Conservation (phyloP, 2,329 filamentous ascomycete genomes). For the Verticillium alfalfae region DNA sequence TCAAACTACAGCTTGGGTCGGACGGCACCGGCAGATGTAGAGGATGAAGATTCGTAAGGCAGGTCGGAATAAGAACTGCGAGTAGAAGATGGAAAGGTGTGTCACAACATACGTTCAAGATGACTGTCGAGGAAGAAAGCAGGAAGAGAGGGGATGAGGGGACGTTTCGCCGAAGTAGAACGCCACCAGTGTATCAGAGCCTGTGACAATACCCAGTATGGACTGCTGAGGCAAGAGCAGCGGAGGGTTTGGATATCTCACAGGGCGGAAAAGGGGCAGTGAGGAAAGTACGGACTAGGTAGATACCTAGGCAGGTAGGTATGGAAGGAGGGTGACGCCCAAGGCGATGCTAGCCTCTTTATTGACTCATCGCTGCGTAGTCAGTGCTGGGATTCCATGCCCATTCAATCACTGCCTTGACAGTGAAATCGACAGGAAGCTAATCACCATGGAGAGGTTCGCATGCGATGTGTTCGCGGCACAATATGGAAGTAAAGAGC, state of each 20-base stretch:
- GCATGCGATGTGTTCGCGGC: too few species aligned
- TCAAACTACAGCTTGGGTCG: neutral
- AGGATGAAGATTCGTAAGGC: neutral
- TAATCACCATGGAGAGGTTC: too few species aligned
- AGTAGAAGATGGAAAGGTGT: neutral
- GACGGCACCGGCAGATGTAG: neutral
- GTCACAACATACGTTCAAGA: neutral
- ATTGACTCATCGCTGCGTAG: too few species aligned
- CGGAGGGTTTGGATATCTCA: neutral
- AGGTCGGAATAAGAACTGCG: neutral
- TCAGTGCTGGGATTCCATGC: neutral
- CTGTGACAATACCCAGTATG: neutral
- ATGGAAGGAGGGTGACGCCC: too few species aligned
- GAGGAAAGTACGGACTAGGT: neutral
- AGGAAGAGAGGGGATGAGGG: constrained; percentile 1
- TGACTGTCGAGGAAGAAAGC: neutral
- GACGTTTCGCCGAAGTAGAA: neutral
- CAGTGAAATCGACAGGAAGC: too few species aligned
- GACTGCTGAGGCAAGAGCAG: neutral
- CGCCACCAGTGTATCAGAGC: constrained; percentile 6
- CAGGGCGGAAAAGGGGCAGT: neutral
- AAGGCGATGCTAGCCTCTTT: too few species aligned
- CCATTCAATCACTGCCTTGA: too few species aligned
- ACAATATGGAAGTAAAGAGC: too few species aligned
- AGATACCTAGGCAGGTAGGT: too few species aligned